Conservation (phyloP, 2,329 filamentous ascomycete species). For the Cladophialophora immunda region DNA sequence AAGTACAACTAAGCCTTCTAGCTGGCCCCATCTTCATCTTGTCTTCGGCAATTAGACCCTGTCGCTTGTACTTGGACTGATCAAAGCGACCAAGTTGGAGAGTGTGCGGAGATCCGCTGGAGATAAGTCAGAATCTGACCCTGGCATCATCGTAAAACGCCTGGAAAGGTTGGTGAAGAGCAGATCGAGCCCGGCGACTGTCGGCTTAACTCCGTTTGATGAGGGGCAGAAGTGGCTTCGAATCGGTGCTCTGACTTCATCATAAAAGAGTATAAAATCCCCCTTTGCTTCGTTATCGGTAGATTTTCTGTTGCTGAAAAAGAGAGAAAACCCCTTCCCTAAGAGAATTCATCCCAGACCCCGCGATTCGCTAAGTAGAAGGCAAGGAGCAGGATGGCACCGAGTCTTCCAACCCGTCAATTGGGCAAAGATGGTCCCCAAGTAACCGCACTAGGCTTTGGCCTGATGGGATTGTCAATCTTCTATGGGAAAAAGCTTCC, state of each 20-base stretch:
- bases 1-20: slow-evolving; percentile 6
- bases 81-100: background rate
- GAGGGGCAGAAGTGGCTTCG: background rate
- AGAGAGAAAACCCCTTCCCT: background rate
- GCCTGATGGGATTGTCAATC: slow-evolving; percentile 42
- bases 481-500: slow-evolving; percentile 45
- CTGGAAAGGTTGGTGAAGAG: background rate
- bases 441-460: slow-evolving; percentile 43
- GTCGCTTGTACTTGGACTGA: background rate
- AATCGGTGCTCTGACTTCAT: background rate
- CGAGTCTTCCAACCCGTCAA: slow-evolving; percentile 33
- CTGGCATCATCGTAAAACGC: background rate
- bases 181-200: background rate
- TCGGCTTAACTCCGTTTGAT: background rate
- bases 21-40: background rate
- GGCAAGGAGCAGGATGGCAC: slow-evolving; percentile 10
- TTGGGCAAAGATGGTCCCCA: slow-evolving; percentile 44
- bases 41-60: background rate
- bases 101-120: background rate
- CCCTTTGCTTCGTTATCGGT: background rate
- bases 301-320: background rate
- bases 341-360: background rate
- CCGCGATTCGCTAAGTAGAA: background rate
- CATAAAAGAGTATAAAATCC: background rate
- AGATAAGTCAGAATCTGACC: background rate